These are phyloP conservation scores for Otatea glauca DNA, from an alignment of 176 grass and related monocot genomes.

Conservation along the genomic window DNA sequence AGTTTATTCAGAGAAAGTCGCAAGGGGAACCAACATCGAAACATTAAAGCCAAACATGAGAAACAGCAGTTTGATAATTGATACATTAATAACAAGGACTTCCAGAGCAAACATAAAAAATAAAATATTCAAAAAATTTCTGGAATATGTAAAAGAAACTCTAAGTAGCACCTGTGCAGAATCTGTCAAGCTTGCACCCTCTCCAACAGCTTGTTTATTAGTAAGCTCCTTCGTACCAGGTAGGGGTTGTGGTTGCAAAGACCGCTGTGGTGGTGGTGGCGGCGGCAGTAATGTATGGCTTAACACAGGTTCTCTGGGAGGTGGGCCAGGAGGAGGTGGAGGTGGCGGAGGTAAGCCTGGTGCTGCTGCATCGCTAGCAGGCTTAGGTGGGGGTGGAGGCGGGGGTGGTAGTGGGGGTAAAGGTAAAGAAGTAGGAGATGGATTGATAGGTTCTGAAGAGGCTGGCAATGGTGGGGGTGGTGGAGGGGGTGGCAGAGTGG, in stretches of 20 bases:
- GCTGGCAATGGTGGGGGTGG: slow-evolving; percentile 68
- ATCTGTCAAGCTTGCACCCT: slow-evolving; percentile 48
- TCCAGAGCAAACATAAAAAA: slow-evolving; percentile 26
- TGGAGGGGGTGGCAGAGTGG: slow-evolving; percentile 68
- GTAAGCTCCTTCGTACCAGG: slow-evolving; percentile 50
- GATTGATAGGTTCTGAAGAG: slow-evolving; percentile 61
- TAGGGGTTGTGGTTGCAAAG: slow-evolving; percentile 52
- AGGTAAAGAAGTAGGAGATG: slow-evolving; percentile 51
- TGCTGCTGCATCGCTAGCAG: slow-evolving; percentile 37
- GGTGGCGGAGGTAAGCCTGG: slow-evolving; percentile 63
- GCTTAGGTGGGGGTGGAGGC: slow-evolving; percentile 59
- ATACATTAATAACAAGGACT: slow-evolving; percentile 26
- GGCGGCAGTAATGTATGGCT: slow-evolving; percentile 56
- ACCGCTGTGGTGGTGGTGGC: slow-evolving; percentile 67
- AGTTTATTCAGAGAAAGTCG: slow-evolving; percentile 40
- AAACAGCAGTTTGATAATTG: neutral
- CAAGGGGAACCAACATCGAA: slow-evolving; percentile 29
- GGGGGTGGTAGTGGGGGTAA: slow-evolving; percentile 62
- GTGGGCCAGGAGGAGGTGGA: slow-evolving; percentile 77
- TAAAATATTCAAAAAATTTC: neutral
- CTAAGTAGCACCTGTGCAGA: slow-evolving; percentile 53
- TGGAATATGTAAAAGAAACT: slow-evolving; percentile 12
- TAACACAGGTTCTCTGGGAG: slow-evolving; percentile 62
- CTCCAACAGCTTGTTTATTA: slow-evolving; percentile 46
- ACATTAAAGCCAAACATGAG: slow-evolving; percentile 30